Percentiles rank a stretch among this genome's conserved stretches.
Evolutionary conservation across 371 early-diverging fungal species (phyloP).

Genomic region (Saksenaea oblongispora): DNA sequence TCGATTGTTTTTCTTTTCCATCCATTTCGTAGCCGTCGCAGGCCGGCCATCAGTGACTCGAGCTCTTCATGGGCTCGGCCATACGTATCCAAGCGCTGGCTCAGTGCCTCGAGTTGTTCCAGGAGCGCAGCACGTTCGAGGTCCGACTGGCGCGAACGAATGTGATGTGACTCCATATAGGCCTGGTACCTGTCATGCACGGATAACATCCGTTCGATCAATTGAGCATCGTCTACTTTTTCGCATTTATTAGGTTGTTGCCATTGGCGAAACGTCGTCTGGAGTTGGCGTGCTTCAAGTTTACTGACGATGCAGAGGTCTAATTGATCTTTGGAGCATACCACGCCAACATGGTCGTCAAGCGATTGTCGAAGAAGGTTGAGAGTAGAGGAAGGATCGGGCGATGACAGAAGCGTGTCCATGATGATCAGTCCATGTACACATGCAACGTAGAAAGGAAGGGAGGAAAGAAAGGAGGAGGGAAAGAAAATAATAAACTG

Average conservation of each 20-base stretch:
- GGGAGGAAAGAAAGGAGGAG: neutral
- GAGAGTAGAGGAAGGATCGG: neutral
- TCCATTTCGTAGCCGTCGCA: slow-evolving; percentile 24
- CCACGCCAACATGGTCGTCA: slow-evolving; percentile 22
- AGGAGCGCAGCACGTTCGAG: slow-evolving; percentile 18
- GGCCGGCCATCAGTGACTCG: slow-evolving; percentile 19
- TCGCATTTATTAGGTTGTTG: slow-evolving; percentile 15
- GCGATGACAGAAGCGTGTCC: neutral
- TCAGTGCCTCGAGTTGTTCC: slow-evolving; percentile 20
- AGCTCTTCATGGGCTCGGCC: slow-evolving; percentile 35
- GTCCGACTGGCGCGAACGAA: slow-evolving; percentile 20
- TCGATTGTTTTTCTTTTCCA: slow-evolving; percentile 35
- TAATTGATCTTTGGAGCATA: slow-evolving; percentile 32
- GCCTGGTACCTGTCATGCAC: slow-evolving; percentile 25
- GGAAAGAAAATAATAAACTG: neutral
- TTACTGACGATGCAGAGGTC: slow-evolving; percentile 26
- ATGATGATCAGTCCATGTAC: neutral
- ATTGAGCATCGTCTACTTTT: slow-evolving; percentile 15
- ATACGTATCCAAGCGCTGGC: slow-evolving; percentile 20
- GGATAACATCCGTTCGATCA: slow-evolving; percentile 26
- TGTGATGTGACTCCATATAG: slow-evolving; percentile 23
- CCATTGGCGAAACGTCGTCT: slow-evolving; percentile 22
- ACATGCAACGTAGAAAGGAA: neutral
- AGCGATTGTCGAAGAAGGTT: slow-evolving; percentile 4
- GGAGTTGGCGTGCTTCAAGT: slow-evolving; percentile 24